These are phyloP conservation scores for Thamnidium elegans DNA, from an alignment of 192 early-diverging fungal genomes.

Conservation along the genomic window DNA sequence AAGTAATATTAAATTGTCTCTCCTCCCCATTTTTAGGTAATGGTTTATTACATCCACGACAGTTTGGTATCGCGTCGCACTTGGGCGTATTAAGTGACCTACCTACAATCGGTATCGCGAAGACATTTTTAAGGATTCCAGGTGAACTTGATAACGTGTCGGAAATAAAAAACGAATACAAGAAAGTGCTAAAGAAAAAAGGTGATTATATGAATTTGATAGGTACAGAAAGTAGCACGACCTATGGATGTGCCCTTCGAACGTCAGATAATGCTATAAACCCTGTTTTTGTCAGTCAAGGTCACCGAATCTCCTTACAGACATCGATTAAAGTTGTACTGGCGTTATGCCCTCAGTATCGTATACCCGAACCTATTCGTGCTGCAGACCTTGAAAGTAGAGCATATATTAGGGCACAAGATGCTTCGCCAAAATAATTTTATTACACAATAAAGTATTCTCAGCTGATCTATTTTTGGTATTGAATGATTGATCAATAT, in stretches of 20 bases:
- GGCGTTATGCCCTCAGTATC: constrained; percentile 52
- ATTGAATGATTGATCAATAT: too few relatives aligned
- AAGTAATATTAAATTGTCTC: too few relatives aligned
- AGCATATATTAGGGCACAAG: constrained; percentile 46
- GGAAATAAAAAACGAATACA: constrained; percentile 51
- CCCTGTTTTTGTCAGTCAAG: constrained; percentile 85
- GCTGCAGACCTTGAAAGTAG: constrained; percentile 73
- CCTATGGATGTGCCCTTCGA: constrained; percentile 52
- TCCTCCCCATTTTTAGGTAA: constrained; percentile 51
- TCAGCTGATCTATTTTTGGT: too few relatives aligned
- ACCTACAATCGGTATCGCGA: constrained; percentile 85
- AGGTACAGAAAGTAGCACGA: constrained; percentile 39
- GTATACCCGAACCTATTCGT: constrained; percentile 90
- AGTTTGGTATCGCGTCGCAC: constrained; percentile 87
- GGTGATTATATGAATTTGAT: constrained; percentile 45
- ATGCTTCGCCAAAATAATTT: background rate
- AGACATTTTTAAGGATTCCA: constrained; percentile 80
- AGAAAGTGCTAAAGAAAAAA: constrained; percentile 28
- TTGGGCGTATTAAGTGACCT: constrained; percentile 68
- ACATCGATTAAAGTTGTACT: constrained; percentile 71
- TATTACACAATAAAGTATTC: background rate
- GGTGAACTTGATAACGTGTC: constrained; percentile 30
- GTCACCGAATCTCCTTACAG: constrained; percentile 70
- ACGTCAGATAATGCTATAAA: constrained; percentile 53
- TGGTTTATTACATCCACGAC: constrained; percentile 81